A percentile compares a stretch with the other conserved stretches of the same genome.
Conservation (phyloP, 495 filamentous ascomycete species). For the Pseudomonodictys pantanalensis region DNA sequence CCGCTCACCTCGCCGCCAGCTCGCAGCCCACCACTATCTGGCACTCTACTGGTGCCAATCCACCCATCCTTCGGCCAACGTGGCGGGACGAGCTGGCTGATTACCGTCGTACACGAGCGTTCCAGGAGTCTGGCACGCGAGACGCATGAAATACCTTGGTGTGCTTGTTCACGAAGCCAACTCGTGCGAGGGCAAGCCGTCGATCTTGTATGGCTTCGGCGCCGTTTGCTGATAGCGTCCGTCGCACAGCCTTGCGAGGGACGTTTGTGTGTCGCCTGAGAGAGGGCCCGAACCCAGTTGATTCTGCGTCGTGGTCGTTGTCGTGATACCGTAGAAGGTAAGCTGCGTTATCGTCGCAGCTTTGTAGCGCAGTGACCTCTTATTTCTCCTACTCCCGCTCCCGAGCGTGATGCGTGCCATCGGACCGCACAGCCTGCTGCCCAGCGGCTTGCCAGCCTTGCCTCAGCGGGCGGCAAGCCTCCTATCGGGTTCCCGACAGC, state of each 20-base stretch:
- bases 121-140: conserved; percentile 15
- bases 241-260: neutral
- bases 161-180: neutral
- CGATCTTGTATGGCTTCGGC: conserved; percentile 18
- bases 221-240: conserved; percentile 8
- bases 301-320: neutral
- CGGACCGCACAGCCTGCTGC: neutral
- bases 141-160: conserved; percentile 20
- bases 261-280: neutral
- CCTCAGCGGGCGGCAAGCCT: neutral
- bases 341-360: neutral
- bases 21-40: conserved; percentile 12
- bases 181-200: conserved; percentile 16
- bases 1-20: conserved; percentile 13
- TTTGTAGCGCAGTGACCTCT: neutral
- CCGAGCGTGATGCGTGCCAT: neutral
- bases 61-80: conserved; percentile 20
- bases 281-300: neutral
- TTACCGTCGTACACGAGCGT: conserved; percentile 16
- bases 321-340: neutral
- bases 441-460: too few species aligned
- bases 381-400: neutral
- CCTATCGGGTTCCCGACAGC: conserved; percentile 11
- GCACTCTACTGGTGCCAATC: too few species aligned
- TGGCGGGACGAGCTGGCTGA: conserved; percentile 26